Evolutionary conservation across 2,329 filamentous ascomycete genomes (phyloP), one percentile per base, ranked within the genome.

Genomic region (Nigrospora oryzae): DNA sequence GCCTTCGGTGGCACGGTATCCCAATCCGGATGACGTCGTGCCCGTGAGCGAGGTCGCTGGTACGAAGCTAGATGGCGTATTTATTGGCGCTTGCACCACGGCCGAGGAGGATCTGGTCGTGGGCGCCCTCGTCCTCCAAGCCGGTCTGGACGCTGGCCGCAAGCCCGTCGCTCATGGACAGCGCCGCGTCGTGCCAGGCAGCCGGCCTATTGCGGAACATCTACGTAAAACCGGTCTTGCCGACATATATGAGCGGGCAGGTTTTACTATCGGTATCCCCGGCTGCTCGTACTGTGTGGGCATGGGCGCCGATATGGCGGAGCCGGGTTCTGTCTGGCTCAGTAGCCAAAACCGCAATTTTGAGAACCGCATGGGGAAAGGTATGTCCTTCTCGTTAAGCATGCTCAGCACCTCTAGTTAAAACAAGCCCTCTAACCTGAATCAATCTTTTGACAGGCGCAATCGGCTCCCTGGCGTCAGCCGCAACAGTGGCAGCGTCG

Each of bases 31-130:
- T 46, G 58, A 70, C 33, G 67, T 71, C 1, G 62, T 69, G 0
- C 61, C 67, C 1, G 63, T 70, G 1, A 49, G 49, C 0, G 58
- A 65, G 14, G 50, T 58, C 7, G 52, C 48, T 2, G 60, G 55
- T 1, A 63, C 56, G 37, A 11, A 50, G 1, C 52, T 71, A 3
- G 65, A 71, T 41, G 69, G 68, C 3, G 63, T 61, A 43, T 72
- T 72, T 50, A 70, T 72, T 14, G 68, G 68, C 2, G 68, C 68
- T 2, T 71, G 68, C 49, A 71, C 68, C 2, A 71, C 68, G 1
- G 56, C 67, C 0, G 65, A 69, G 43, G 68, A 71, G 49, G 67
- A 72, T 43, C 50, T 70, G 1, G 59, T 71, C 11, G 53, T 70
- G 3, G 68, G 55, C 0, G 67, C 62, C 0, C 53, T 71, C 3